A percentile compares a stretch with the other conserved stretches of the same genome.
Evolutionary conservation across 2,329 filamentous ascomycete genomes (phyloP).

Genomic region (Coniochaeta sp.): DNA sequence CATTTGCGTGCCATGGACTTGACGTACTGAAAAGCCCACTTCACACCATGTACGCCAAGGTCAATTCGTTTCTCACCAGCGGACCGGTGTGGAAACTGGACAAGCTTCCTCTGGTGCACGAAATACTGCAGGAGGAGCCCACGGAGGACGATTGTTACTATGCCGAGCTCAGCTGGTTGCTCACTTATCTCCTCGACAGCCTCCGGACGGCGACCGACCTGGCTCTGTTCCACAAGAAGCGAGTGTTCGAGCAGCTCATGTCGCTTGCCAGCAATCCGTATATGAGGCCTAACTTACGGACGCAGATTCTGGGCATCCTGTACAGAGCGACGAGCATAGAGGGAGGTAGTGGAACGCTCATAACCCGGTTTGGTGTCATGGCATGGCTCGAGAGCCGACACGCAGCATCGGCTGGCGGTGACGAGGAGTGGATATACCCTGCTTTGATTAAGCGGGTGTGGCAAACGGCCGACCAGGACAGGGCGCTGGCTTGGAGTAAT

Average conservation of each 20-base stretch:
- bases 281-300: constrained; percentile 50
- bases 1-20: constrained; percentile 66
- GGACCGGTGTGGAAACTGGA: constrained; percentile 69
- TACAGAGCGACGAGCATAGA: constrained; percentile 61
- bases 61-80: constrained; percentile 77
- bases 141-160: constrained; percentile 67
- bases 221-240: constrained; percentile 50
- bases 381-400: constrained; percentile 65
- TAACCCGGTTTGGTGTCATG: constrained; percentile 67
- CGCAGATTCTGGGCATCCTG: constrained; percentile 53
- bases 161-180: constrained; percentile 66
- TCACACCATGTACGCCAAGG: constrained; percentile 76
- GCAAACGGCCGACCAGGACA: constrained; percentile 59
- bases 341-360: constrained; percentile 70
- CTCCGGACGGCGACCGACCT: constrained; percentile 54
- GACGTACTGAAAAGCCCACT: constrained; percentile 67
- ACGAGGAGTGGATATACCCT: constrained; percentile 42
- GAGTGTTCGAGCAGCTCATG: constrained; percentile 69
- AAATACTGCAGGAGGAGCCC: constrained; percentile 57
- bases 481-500: constrained; percentile 60
- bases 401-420: constrained; percentile 25
- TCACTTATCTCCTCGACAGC: constrained; percentile 63
- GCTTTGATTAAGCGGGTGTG: constrained; percentile 51
- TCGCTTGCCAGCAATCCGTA: constrained; percentile 62
- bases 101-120: constrained; percentile 63